These are phyloP conservation scores for Arbutus unedo DNA, from an alignment of 148 eudicot genomes.

Conservation along the genomic window DNA sequence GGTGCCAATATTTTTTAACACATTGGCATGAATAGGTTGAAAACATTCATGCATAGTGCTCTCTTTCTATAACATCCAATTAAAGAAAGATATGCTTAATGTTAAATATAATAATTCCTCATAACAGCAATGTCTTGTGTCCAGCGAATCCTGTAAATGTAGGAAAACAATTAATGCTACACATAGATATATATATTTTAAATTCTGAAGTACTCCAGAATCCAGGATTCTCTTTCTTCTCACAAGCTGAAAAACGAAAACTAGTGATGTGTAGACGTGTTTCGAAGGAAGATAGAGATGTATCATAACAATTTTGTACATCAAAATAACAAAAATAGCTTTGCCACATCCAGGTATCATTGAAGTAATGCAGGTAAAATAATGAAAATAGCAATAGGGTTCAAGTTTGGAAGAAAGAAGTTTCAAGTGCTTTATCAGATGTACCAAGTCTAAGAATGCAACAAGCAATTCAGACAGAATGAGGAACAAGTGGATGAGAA, in stretches of 20 bases:
- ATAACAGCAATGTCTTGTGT: slow-evolving; percentile 5
- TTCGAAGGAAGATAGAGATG: no score
- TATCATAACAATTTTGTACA: no score
- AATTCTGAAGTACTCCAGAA: neutral
- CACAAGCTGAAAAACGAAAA: no score
- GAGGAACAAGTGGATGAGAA: neutral
- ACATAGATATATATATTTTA: neutral
- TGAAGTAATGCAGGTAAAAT: neutral
- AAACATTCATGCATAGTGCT: neutral
- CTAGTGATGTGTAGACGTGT: no score
- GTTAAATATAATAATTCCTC: neutral
- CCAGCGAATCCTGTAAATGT: neutral
- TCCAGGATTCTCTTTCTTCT: neutral
- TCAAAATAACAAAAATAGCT: neutral
- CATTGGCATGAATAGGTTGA: neutral
- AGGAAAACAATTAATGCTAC: neutral
- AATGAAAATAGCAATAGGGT: neutral
- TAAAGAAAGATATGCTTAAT: neutral
- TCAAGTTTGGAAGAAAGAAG: neutral
- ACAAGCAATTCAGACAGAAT: neutral
- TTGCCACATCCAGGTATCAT: neutral
- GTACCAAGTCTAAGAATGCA: neutral
- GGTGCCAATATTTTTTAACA: neutral
- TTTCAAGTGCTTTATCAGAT: neutral
- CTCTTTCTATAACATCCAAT: neutral